Percentiles rank a stretch among this genome's conserved stretches.
These are phyloP conservation scores for Boechera divaricarpa DNA, from an alignment of 345 rosid species.

Conservation along the genomic window DNA sequence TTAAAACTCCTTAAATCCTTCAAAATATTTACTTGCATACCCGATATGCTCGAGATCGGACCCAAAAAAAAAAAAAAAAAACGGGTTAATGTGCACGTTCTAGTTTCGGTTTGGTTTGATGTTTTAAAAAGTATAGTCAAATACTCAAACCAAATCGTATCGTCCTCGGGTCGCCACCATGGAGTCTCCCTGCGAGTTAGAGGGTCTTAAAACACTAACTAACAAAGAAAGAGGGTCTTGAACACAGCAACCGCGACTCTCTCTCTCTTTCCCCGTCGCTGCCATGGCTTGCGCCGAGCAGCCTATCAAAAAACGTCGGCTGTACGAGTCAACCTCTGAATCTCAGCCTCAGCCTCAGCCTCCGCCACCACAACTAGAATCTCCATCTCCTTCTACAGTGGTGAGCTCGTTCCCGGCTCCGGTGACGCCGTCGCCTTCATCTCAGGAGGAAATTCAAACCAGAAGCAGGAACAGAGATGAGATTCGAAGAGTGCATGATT, in stretches of 20 bases:
- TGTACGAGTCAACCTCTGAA: slow-evolving; percentile 56
- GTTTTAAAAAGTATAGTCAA: not conserved
- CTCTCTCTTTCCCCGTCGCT: slow-evolving; percentile 28
- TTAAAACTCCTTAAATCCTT: no score
- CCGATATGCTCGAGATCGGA: no score
- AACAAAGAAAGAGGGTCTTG: not conserved
- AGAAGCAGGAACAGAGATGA: slow-evolving; percentile 81
- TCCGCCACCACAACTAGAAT: slow-evolving; percentile 39
- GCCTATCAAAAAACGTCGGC: slow-evolving; percentile 90
- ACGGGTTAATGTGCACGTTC: not conserved
- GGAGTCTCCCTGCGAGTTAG: not conserved
- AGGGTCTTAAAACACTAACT: slow-evolving; percentile 1
- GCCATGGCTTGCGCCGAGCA: slow-evolving; percentile 77
- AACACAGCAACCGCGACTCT: slow-evolving; percentile 6
- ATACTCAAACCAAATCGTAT: slow-evolving; percentile 22
- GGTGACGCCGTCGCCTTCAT: slow-evolving; percentile 63
- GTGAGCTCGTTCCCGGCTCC: slow-evolving; percentile 50
- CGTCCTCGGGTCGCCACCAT: not conserved
- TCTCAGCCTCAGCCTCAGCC: slow-evolving; percentile 29
- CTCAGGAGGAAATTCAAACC: slow-evolving; percentile 69
- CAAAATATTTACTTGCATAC: not conserved
- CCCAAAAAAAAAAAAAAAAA: no score
- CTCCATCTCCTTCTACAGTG: slow-evolving; percentile 38
- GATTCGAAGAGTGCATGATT: slow-evolving; percentile 79
- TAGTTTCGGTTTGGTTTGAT: slow-evolving; percentile 6